These are phyloP conservation scores for Parastagonospora nodorum DNA, from an alignment of 2,329 filamentous ascomycete genomes.

Conservation along the genomic window DNA sequence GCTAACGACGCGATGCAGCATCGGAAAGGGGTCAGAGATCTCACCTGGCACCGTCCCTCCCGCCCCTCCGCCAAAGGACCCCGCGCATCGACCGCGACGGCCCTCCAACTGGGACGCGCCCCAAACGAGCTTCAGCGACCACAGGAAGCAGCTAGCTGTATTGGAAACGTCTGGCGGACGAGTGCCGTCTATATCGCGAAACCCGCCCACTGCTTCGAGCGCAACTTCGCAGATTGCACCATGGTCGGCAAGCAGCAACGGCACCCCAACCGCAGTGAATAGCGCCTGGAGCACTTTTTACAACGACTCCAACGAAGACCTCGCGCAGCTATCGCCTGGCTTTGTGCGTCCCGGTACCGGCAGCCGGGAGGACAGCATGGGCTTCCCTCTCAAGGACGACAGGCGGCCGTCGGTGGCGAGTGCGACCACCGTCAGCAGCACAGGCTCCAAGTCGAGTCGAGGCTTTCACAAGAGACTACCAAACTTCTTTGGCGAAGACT, in stretches of 20 bases:
- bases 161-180: constrained; percentile 65
- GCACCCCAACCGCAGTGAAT: constrained; percentile 46
- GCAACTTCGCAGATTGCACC: constrained; percentile 58
- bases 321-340: constrained; percentile 71
- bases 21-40: constrained; percentile 53
- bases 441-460: constrained; percentile 76
- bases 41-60: constrained; percentile 46
- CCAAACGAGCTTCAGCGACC: constrained; percentile 65
- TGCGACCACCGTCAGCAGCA: constrained; percentile 83
- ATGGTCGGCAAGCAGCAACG: constrained; percentile 53
- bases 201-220: constrained; percentile 60
- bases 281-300: constrained; percentile 65
- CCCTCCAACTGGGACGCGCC: constrained; percentile 60
- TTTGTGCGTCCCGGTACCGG: constrained; percentile 63
- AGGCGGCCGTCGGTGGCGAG: constrained; percentile 87
- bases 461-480: constrained; percentile 78
- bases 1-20: constrained; percentile 43
- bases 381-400: constrained; percentile 62
- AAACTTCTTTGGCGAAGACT: constrained; percentile 92
- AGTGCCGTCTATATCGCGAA: constrained; percentile 63
- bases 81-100: constrained; percentile 37
- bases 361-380: constrained; percentile 54
- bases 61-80: constrained; percentile 43
- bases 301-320: constrained; percentile 75
- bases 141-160: constrained; percentile 73